Evolutionary conservation across 305 asterid genomes (phyloP).

Genomic region (Fraxinus angustifolia): DNA sequence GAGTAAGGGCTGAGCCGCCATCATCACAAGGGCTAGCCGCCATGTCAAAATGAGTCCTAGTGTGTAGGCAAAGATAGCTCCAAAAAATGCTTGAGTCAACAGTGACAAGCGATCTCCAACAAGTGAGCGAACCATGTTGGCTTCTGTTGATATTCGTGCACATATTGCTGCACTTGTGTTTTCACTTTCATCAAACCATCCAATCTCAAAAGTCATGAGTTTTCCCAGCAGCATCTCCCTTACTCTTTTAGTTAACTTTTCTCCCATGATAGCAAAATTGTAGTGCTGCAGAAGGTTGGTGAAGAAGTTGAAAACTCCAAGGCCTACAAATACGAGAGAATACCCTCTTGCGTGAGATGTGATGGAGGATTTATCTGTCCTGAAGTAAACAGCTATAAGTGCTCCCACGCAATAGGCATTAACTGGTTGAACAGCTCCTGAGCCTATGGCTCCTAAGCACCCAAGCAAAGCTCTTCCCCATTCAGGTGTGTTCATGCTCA

Average conservation of each 20-base stretch:
- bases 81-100: conserved; percentile 61
- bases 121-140: conserved; percentile 66
- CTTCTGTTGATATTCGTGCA: conserved; percentile 62
- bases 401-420: conserved; percentile 80
- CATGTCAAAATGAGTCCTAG: conserved; percentile 64
- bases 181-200: conserved; percentile 74
- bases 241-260: conserved; percentile 54
- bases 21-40: conserved; percentile 73
- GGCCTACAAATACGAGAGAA: conserved; percentile 54
- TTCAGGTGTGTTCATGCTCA: conserved; percentile 64
- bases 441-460: conserved; percentile 69
- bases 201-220: conserved; percentile 62
- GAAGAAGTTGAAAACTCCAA: conserved; percentile 68
- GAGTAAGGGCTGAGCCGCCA: conserved; percentile 80
- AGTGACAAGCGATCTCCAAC: conserved; percentile 78
- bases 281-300: conserved; percentile 69
- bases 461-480: conserved; percentile 55
- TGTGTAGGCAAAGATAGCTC: conserved; percentile 62
- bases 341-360: conserved; percentile 55
- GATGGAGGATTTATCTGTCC: conserved; percentile 55
- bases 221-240: conserved; percentile 59
- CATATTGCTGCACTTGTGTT: conserved; percentile 72
- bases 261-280: conserved; percentile 72
- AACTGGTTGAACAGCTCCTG: conserved; percentile 83
- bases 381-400: conserved; percentile 62